A percentile compares a stretch with the other conserved stretches of the same genome.
phyloP scores from a whole-genome alignment of 2,329 filamentous ascomycete species.

The Leptodontidium sp. region DNA sequence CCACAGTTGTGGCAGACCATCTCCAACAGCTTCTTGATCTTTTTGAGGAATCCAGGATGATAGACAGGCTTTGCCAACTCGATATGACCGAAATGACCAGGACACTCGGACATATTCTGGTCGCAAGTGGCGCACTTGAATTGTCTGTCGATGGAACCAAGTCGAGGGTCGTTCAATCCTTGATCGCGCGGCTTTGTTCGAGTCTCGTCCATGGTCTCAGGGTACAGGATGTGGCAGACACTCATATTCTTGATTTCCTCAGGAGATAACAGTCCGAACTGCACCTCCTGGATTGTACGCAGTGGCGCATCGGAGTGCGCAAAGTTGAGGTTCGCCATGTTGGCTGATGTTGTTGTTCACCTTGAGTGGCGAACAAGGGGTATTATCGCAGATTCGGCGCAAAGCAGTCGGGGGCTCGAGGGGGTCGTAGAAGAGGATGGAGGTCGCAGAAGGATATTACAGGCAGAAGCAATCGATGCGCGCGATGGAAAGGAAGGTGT shows the following conservation, averaged over 20 bases:
- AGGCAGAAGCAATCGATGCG: slow-evolving; percentile 36
- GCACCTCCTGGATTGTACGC: slow-evolving; percentile 98
- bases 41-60: slow-evolving; percentile 95
- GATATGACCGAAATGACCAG: slow-evolving; percentile 98
- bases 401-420: slow-evolving; percentile 40
- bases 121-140: slow-evolving; percentile 97
- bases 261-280: slow-evolving; percentile 96
- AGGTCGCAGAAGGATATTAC: slow-evolving; percentile 29
- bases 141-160: slow-evolving; percentile 95
- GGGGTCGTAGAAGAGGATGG: slow-evolving; percentile 26
- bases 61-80: slow-evolving; percentile 96
- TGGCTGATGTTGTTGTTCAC: slow-evolving; percentile 48
- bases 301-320: slow-evolving; percentile 92
- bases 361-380: slow-evolving; percentile 30
- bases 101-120: slow-evolving; percentile 94
- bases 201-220: slow-evolving; percentile 99
- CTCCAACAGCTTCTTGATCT: slow-evolving; percentile 99
- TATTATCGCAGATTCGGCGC: slow-evolving; percentile 33
- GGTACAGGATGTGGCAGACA: slow-evolving; percentile 93
- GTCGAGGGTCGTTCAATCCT: slow-evolving; percentile 92
- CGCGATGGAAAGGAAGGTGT: slow-evolving; percentile 37
- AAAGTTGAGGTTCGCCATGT: slow-evolving; percentile 92
- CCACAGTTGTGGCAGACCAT: slow-evolving; percentile 99
- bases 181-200: slow-evolving; percentile 88
- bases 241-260: slow-evolving; percentile 99